Base-by-base conservation (phyloP, 73 alveolate genomes). In the Paramecium sexaurelia region DNA sequence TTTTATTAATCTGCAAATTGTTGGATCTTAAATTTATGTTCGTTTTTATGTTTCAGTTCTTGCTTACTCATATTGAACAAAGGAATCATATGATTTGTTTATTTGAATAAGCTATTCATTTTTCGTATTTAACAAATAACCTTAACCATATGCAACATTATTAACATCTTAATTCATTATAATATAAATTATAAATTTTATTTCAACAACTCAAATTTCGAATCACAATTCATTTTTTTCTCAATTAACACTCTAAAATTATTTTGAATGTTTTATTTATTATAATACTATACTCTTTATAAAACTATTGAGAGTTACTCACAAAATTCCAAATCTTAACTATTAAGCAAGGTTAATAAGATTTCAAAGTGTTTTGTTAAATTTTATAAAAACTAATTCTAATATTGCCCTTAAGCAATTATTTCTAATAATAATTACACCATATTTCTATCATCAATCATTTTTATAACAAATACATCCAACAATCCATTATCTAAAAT, bases 151-250 rank as follows among this genome's bases (percentile, higher is more conserved):
- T 20, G 75, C 75, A 27, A 27, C 13, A 27, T 56, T 56, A 27
- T 27, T 56, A 56, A 56, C 75, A 56, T 56, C 75, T 56, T 24
- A 56, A 56, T 56, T 56, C 75, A 56, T 56, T 56, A 56, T 56
- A 56, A 56, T 56, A 56, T 56, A 56, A 56, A 56, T 56, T 56
- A 56, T 56, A 56, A 56, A 56, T 56, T 56, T 56, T 56, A 56
- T 56, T 56, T 56, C 75, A 56, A 56, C 75, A 56, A 56, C 75
- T 56, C 75, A 56, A 15, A 56, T 56, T 56, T 56, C 75, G 75
- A 56, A 17, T 56, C 75, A 27, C 75, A 56, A 56, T 24, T 27
- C 37, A 56, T 24, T 56, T 56, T 56, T 19, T 27, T 56, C 17
- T 56, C 75, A 56, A 56, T 56, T 17, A 56, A 9, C 7, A 15